Conservation (phyloP, 2,329 filamentous ascomycete genomes). For the Zasmidium angulare region DNA sequence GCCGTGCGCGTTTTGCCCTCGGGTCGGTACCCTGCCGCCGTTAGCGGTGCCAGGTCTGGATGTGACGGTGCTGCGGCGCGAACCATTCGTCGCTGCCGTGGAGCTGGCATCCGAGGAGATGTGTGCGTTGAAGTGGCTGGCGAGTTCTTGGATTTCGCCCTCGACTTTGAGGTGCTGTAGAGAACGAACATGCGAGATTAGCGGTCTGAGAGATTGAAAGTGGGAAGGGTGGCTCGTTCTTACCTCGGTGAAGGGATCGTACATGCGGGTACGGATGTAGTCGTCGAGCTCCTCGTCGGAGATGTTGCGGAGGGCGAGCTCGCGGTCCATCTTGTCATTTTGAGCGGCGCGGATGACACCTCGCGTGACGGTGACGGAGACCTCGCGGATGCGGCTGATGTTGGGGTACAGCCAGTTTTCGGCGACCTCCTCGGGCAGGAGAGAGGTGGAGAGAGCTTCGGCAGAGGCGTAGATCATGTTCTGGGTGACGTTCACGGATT, state of each 20-base stretch:
- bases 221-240: constrained; percentile 9
- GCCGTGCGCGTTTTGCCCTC: constrained; percentile 10
- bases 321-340: constrained; percentile 63
- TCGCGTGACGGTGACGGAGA: constrained; percentile 79
- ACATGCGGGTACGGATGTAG: constrained; percentile 58
- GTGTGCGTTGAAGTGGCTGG: constrained; percentile 12
- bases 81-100: not conserved
- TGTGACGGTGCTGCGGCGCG: not conserved
- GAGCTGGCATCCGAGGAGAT: not conserved
- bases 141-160: constrained; percentile 27
- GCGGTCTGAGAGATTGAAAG: not conserved
- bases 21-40: constrained; percentile 7
- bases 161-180: constrained; percentile 37
- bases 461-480: constrained; percentile 97
- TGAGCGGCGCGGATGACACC: constrained; percentile 93
- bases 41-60: constrained; percentile 10
- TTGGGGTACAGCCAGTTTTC: constrained; percentile 83
- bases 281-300: constrained; percentile 68
- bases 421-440: constrained; percentile 78
- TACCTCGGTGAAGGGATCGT: constrained; percentile 49
- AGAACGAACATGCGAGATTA: not conserved
- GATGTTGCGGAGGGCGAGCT: constrained; percentile 62
- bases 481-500: constrained; percentile 83
- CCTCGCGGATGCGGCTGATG: constrained; percentile 87
- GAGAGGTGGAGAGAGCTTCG: constrained; percentile 71